phyloP scores from a whole-genome alignment of 768 basidiomycete genomes.

The Plicaturopsis crispa region DNA sequence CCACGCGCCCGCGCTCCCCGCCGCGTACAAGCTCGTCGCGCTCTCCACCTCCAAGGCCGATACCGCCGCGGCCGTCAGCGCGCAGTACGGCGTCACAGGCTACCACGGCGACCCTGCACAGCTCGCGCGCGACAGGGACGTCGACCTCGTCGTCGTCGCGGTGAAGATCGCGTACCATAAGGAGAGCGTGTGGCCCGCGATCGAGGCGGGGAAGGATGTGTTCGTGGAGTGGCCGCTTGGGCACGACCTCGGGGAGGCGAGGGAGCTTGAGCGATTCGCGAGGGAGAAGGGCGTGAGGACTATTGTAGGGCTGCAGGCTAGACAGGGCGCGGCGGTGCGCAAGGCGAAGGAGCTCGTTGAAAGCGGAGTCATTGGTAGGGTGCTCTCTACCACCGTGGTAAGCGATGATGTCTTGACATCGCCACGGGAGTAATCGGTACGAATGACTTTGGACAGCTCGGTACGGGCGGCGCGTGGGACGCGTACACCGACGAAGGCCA shows the following conservation, averaged over 20 bases:
- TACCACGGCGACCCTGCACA: conserved; percentile 13
- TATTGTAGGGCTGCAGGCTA: conserved; percentile 16
- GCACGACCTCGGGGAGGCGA: conserved; percentile 7
- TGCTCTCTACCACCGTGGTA: conserved; percentile 2
- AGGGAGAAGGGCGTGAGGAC: conserved; percentile 7
- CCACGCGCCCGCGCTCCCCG: conserved; percentile 2
- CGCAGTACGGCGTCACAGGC: conserved; percentile 24
- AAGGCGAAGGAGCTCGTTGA: conserved; percentile 9
- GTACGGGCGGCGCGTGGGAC: conserved; percentile 5
- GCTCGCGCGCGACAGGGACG: conserved; percentile 5
- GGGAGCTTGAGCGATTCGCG: conserved; percentile 10
- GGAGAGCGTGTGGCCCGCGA: conserved; percentile 2
- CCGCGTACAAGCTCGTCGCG: conserved; percentile 7
- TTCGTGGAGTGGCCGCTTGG: conserved; percentile 21
- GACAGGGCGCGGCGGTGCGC: conserved; percentile 6
- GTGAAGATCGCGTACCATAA: conserved; percentile 6
- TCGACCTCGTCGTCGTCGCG: conserved; percentile 7
- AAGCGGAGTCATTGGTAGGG: conserved; percentile 10
- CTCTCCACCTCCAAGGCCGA: conserved; percentile 9
- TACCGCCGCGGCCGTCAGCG: conserved; percentile 16
- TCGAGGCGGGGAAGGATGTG: conserved; percentile 7
- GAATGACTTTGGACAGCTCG: conserved; percentile 5
- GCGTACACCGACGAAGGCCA: conserved; percentile 4
- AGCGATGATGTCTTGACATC: conserved; percentile 1
- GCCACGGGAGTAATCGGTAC: conserved; percentile 4